Evolutionary conservation across 257 asterid genomes (phyloP).

Genomic region (Nyctanthes arbortristis): DNA sequence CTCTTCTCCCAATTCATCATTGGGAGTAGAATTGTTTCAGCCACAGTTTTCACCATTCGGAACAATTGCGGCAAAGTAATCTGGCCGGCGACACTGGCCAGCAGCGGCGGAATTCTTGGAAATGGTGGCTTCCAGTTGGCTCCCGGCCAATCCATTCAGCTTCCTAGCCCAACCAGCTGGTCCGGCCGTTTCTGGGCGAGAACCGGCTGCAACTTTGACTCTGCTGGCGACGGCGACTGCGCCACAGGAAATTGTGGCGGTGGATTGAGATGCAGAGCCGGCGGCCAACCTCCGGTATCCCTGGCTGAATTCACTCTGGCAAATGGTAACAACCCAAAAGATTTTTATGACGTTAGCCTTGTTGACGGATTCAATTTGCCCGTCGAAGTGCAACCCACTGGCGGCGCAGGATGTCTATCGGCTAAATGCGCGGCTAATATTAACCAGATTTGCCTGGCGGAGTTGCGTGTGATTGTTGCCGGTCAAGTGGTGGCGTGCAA

Average conservation of each 20-base stretch:
- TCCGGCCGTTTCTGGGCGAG: conserved; percentile 96
- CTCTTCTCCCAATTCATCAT: not conserved
- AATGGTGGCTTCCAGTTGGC: conserved; percentile 66
- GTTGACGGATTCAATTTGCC: conserved; percentile 76
- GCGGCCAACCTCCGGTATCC: conserved; percentile 69
- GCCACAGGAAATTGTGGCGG: conserved; percentile 75
- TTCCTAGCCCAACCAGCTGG: conserved; percentile 76
- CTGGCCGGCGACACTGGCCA: conserved; percentile 89
- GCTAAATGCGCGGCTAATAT: conserved; percentile 48
- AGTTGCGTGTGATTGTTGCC: conserved; percentile 26
- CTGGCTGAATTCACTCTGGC: conserved; percentile 77
- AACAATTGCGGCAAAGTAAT: conserved; percentile 67
- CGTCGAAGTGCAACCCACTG: conserved; percentile 46
- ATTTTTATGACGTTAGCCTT: conserved; percentile 87
- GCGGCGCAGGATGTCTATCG: conserved; percentile 51
- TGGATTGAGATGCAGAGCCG: conserved; percentile 48
- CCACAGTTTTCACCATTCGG: conserved; percentile 61
- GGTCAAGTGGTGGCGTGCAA: conserved; percentile 33
- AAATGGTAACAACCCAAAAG: conserved; percentile 29
- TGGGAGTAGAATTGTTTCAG: conserved; percentile 27
- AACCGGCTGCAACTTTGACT: conserved; percentile 65
- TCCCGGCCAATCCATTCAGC: conserved; percentile 57
- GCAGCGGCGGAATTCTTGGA: conserved; percentile 64
- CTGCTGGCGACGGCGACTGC: conserved; percentile 60
- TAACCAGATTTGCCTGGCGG: conserved; percentile 50